Base-by-base conservation (phyloP, 1,139 yeast genomes). In the Lodderomyces theae region DNA sequence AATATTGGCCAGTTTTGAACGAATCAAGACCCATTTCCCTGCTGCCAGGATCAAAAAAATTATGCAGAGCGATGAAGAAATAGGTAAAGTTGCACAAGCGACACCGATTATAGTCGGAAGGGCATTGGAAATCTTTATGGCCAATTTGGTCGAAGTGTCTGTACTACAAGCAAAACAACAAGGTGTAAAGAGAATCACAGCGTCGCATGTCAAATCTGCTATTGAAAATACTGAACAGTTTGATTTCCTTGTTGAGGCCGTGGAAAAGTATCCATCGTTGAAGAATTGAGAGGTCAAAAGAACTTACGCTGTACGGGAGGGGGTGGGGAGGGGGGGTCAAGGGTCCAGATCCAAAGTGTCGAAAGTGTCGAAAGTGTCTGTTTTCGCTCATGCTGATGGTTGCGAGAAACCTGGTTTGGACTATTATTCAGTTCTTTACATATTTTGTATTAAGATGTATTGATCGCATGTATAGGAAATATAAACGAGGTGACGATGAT, bases 41-140 rank as follows among this genome's bases (percentile, higher is more conserved):
- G 95, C 95, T 38, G 98, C 98, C 3, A 78, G 97, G 48, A 90
- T 92, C 58, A 92, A 92, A 68, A 86, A 94, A 57, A 80, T 92
- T 44, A 90, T 92, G 97, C 98, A 92, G 60, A 84, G 95, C 39
- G 99, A 92, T 61, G 98, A 92, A 52, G 99, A 92, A 51, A 90
- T 92, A 38, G 99, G 99, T 4, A 92, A 92, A 61, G 98, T 94
- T 12, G 97, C 98, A 8, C 97, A 90, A 60, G 97, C 97, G 3
- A 92, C 98, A 3, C 99, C 99, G 0, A 85, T 92, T 18, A 90
- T 90, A 23, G 96, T 92, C 10, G 97, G 98, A 8, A 77, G 96
- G 49, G 96, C 97, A 0, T 72, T 92, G 42, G 98, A 92, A 64
- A 78, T 88, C 47, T 92, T 92, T 59, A 80, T 92, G 78, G 89